A percentile compares a stretch with the other conserved stretches of the same genome.
These are phyloP conservation scores for Isatis tinctoria DNA, from an alignment of 345 rosid species.

Conservation along the genomic window DNA sequence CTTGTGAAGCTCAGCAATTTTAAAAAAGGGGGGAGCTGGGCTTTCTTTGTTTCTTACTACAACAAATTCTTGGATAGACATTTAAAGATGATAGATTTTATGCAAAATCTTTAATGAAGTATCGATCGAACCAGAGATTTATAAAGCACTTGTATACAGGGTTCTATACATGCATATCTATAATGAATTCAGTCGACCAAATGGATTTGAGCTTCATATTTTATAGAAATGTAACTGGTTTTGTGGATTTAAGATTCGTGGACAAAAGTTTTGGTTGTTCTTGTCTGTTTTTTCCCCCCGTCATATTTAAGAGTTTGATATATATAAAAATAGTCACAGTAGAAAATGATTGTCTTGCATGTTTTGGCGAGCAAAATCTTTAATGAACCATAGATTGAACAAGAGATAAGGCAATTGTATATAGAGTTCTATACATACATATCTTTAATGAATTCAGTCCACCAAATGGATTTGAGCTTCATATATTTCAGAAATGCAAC, in stretches of 20 bases:
- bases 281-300: background rate
- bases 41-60: background rate
- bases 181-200: background rate
- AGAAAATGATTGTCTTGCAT: background rate
- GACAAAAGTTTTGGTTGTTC: background rate
- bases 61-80: background rate
- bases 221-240: background rate
- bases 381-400: background rate
- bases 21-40: too few species aligned
- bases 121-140: background rate
- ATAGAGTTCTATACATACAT: background rate
- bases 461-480: background rate
- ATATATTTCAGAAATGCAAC: background rate
- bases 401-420: background rate
- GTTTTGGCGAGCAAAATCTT: background rate
- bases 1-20: background rate
- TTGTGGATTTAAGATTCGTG: background rate
- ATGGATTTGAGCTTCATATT: background rate
- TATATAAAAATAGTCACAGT: background rate
- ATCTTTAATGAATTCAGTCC: background rate
- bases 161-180: background rate
- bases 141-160: background rate
- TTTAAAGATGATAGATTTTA: background rate
- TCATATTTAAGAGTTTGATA: background rate
- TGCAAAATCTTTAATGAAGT: background rate